Conservation (phyloP, 129 eudicot genomes). For the Saussurea involucrata region DNA sequence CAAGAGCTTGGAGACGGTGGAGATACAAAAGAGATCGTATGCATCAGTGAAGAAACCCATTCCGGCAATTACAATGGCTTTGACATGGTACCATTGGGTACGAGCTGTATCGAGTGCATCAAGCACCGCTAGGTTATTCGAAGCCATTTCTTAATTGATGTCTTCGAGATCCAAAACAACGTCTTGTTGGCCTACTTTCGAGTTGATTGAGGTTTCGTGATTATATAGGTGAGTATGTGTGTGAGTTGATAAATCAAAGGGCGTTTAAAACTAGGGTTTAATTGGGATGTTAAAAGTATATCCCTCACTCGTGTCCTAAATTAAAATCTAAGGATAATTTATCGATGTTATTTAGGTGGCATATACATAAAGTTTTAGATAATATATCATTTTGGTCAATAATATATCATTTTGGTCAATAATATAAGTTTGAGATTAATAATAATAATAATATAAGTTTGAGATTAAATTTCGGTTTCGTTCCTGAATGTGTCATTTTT, state of each 20-base stretch:
- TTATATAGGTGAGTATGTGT: background rate
- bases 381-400: background rate
- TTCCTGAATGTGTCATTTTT: too few relatives aligned
- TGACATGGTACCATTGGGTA: conserved; percentile 62
- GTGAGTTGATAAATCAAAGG: background rate
- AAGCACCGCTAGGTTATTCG: conserved; percentile 45
- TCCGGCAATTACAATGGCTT: conserved; percentile 58
- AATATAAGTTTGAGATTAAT: too few relatives aligned
- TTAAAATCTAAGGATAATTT: background rate
- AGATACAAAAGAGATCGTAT: conserved; percentile 55
- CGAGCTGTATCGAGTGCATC: conserved; percentile 52
- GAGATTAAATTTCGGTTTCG: too few relatives aligned
- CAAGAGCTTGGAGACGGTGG: conserved; percentile 48
- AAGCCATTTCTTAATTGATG: conserved; percentile 21
- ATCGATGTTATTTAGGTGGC: background rate
- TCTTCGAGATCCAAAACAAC: background rate
- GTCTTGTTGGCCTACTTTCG: background rate
- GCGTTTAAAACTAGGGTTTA: background rate
- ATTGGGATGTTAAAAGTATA: background rate
- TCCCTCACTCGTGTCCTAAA: background rate
- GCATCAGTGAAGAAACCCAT: conserved; percentile 79
- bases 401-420: too few relatives aligned
- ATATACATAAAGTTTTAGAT: background rate
- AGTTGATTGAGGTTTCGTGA: background rate
- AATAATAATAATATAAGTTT: too few relatives aligned